Evolutionary conservation across 768 basidiomycete species (phyloP), one percentile per base, ranked within the genome.

Genomic region (Chiua virens): DNA sequence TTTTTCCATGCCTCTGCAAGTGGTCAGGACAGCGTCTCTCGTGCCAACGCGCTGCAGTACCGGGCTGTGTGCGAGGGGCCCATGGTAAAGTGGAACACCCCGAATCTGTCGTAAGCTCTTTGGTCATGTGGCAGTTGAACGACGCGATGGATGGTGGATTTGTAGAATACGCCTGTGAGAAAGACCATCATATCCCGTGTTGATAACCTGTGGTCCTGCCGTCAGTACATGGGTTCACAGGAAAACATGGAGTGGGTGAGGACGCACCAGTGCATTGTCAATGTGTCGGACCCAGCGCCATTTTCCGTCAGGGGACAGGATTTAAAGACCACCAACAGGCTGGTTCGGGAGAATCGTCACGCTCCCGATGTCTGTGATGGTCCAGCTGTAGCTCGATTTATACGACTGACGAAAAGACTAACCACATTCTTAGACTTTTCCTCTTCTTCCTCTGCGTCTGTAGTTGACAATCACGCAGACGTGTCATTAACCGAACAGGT

Each of bases 251-350:
- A n/a, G 5, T n/a, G 11, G 6, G 10, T 7, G 32, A 15, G 10
- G 25, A 52, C 72, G 21, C 47, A 82, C 81, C 13, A 84, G 62
- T 0, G 80, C 81, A 54, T 83, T 79, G 17, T 80, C 78, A 13
- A 82, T 72, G 52, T 83, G 81, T 42, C 73, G 76, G 18, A 83
- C 73, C 80, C 79, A 82, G 34, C 73, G 74, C 83, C 83, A 83
- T 35, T 71, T 70, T 0, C 78, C 78, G 36, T 81, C 79, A 0
- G 61, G 71, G 0, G 75, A 74, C 3, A 81, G 68, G 45, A 85
- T 83, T 49, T 85, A 82, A 1, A 84, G 68, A 0, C 76, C 83
- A 6, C 76, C 70, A 9, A 85, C 72, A 4, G 83, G 82, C 53
- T 86, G 83, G 45, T 79, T 80, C 71, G 77, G 83, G 6, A 85